Evolutionary conservation across 2,329 filamentous ascomycete species (phyloP).

Genomic region (Microcera coccophila): DNA sequence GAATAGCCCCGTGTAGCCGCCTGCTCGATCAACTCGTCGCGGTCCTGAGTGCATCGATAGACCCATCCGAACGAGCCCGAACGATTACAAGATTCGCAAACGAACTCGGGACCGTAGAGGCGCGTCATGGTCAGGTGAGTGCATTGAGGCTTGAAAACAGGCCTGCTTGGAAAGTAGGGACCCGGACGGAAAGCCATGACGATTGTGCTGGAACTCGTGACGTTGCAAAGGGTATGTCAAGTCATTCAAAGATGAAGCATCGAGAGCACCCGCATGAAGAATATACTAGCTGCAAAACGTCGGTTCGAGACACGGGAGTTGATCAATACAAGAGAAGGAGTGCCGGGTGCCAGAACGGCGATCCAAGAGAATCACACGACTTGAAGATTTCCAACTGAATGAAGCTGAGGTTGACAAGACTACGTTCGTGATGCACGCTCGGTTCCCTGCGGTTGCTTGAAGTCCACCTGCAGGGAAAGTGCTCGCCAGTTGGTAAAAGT

Average conservation of each 20-base stretch:
- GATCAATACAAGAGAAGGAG: constrained; percentile 4
- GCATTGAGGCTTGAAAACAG: constrained; percentile 43
- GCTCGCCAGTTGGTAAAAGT: constrained; percentile 17
- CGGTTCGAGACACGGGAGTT: constrained; percentile 1
- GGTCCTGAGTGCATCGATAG: constrained; percentile 68
- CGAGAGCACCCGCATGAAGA: no score
- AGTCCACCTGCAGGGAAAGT: constrained; percentile 15
- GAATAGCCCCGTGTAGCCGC: constrained; percentile 22
- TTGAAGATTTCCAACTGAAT: no score
- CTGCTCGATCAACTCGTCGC: constrained; percentile 39
- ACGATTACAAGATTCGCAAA: constrained; percentile 57
- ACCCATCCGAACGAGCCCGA: constrained; percentile 64
- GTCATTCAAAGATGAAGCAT: neutral
- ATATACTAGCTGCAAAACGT: constrained; percentile 1
- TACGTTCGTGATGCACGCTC: no score
- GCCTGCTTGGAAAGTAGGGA: constrained; percentile 8
- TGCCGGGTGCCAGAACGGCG: neutral
- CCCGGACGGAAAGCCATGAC: constrained; percentile 15
- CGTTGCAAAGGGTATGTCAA: neutral
- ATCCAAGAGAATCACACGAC: neutral
- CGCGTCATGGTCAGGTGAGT: constrained; percentile 67
- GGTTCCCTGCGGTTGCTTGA: no score
- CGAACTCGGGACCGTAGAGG: constrained; percentile 50
- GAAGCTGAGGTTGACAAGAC: no score
- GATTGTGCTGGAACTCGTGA: neutral